Evolutionary conservation across 139 green algal genomes (phyloP), one percentile per base, ranked within the genome.

Genomic region (Chlamydomonas sp.): DNA sequence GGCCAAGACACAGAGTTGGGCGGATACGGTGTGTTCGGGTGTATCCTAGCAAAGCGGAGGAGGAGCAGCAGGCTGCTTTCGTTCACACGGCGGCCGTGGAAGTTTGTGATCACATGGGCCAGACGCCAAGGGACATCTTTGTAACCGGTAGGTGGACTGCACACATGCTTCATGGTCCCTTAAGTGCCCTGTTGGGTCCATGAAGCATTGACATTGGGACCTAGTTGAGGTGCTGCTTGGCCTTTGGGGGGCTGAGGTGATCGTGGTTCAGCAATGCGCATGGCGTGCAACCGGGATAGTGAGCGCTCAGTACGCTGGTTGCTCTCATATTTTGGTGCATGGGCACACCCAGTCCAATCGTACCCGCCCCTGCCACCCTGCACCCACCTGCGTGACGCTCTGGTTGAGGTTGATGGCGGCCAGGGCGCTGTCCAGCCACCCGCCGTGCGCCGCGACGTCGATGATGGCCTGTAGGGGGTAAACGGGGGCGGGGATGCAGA

Each of bases 351-450:
- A 31, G 31, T 66, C 31, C 49, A 3, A 5, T 64, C 49, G 16
- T 12, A 6, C 62, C 79, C 59, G 31, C 18, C 31, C 77, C 77
- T n/a, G 4, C 49, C 64, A 31, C 67, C 4, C 80, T 59, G n/a
- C 16, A 61, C 3, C 67, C 82, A 95, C 96, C 96, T 99, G 97
- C 91, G 98, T 97, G 60, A 98, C 83, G 88, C 93, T 91, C 88
- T 99, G 97, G 62, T 98, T 91, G 62, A 99, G 89, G 73, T 91
- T 87, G 91, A 99, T 98, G 77, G 90, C 91, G 20, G 90, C 83
- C 12, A 99, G 91, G 0, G 95, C 87, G 9, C 95, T 97, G 78
- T 85, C 83, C 72, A 99, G 93, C 95, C 95, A 98, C 16, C 96
- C 96, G 1, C 87, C 91, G 64, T 98, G 95, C 0, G 96, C 94